Base-by-base conservation (phyloP, 768 basidiomycete genomes). In the Dendrothele bispora region DNA sequence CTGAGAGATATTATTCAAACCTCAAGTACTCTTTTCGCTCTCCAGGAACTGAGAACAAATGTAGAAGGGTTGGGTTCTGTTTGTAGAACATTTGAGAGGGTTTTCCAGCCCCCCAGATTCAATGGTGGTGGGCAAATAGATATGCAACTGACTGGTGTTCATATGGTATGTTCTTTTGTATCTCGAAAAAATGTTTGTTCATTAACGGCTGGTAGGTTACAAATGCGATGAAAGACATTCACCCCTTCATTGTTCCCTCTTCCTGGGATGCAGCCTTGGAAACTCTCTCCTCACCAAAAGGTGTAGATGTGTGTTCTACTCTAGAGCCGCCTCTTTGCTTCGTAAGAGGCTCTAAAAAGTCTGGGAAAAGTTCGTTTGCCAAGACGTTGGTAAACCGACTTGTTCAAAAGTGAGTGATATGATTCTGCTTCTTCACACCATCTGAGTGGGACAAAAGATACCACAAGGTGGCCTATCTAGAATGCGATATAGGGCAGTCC, bases 401-500 rank as follows among this genome's bases (percentile, higher is more conserved):
- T 25, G 61, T 88, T 22, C 65, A 61, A 26, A 70, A 72, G 86
- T 90, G 48, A 49, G 73, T 63, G 50, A 10, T 20, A 28, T 39
- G 15, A 15, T n/a, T 27, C 18, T 24, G 36, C 42, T n/a, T 15
- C 5, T 48, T 15, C 30, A 37, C 51, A 43, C 24, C 11, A 32
- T 4, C 27, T 45, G n/a, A 37, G 50, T 41, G 40, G 20, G 11
- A 14, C 22, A 29, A 11, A 49, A 91, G 88, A 24, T 91, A 90
- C 67, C 72, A 74, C 20, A 75, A 75, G n/a, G 91, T 98, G 3
- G 95, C 93, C 1, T 97, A 81, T 62, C 76, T 99, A 7, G 95
- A 98, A 61, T 91, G 89, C 50, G 95, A 99, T 66, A 57, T 91
- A 3, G 95, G 95, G 15, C 95, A 99, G 66, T 88, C 92, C 3